phyloP scores from a whole-genome alignment of 2,329 filamentous ascomycete species.

The Paraphaeosphaeria minitans region DNA sequence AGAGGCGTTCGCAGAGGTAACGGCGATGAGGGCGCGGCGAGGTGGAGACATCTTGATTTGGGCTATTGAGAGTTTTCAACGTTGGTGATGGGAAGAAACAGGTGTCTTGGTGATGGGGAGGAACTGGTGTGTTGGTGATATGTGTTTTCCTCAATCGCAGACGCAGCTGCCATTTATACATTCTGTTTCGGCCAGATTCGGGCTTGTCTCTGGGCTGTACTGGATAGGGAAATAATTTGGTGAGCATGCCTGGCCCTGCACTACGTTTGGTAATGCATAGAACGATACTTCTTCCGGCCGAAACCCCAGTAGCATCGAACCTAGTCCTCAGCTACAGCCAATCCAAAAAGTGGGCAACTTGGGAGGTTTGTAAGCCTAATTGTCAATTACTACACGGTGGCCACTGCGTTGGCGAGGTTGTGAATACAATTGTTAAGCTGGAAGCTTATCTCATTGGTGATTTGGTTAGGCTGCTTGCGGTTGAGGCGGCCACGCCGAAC shows the following conservation, averaged over 20 bases:
- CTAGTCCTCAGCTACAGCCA: background rate
- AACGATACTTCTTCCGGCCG: background rate
- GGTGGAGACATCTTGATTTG: conserved; percentile 29
- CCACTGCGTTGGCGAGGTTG: background rate
- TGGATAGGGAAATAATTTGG: too few relatives aligned
- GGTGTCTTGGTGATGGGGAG: background rate
- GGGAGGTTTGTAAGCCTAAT: background rate
- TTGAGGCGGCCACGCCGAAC: background rate
- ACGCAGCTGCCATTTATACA: background rate
- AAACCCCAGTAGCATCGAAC: background rate
- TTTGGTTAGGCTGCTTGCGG: background rate
- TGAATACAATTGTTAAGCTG: background rate
- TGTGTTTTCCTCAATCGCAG: background rate
- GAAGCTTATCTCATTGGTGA: background rate
- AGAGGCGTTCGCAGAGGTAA: conserved; percentile 50
- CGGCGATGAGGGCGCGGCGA: conserved; percentile 50
- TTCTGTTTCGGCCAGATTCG: too few relatives aligned
- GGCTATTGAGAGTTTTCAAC: background rate
- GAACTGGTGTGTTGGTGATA: too few relatives aligned
- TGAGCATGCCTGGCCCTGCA: too few relatives aligned
- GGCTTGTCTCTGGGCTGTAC: too few relatives aligned
- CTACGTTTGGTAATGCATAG: too few relatives aligned
- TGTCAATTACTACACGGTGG: background rate
- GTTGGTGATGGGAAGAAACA: background rate
- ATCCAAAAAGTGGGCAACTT: background rate